Percentiles rank a stretch among this genome's conserved stretches.
Conservation (phyloP, 768 basidiomycete genomes). For the Phanerochaete sordida region DNA sequence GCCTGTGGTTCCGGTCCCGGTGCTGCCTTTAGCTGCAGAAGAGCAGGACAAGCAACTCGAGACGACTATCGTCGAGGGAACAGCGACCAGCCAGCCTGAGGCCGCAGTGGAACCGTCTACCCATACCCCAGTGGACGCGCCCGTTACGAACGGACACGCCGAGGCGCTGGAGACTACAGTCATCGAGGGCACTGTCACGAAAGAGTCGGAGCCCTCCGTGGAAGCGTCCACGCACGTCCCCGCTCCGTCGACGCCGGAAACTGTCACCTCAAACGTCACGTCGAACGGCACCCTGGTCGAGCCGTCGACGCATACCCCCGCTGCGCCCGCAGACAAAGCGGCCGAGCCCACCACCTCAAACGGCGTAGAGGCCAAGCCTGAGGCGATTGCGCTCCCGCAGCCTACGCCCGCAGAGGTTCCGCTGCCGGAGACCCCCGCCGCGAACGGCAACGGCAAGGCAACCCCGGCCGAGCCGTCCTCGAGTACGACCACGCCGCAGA, state of each 20-base stretch:
- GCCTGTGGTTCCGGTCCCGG: conserved; percentile 17
- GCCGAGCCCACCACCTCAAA: conserved; percentile 6
- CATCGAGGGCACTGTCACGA: conserved; percentile 1
- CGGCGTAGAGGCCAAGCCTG: background rate
- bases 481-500: conserved; percentile 9
- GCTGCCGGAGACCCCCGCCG: conserved; percentile 1
- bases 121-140: background rate
- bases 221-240: conserved; percentile 7
- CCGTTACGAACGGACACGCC: background rate
- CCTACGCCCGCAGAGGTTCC: conserved; percentile 8
- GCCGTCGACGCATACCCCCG: conserved; percentile 14
- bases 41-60: conserved; percentile 15
- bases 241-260: background rate
- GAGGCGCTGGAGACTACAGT: conserved; percentile 1
- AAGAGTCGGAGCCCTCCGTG: background rate
- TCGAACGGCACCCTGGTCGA: background rate
- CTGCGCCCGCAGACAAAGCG: conserved; percentile 5
- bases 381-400: background rate
- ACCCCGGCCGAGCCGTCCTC: conserved; percentile 8
- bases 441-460: conserved; percentile 10
- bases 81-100: conserved; percentile 7
- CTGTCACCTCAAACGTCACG: background rate
- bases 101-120: conserved; percentile 9
- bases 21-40: conserved; percentile 15
- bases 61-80: conserved; percentile 17